Conservation (phyloP, 129 eudicot genomes). For the Flaveria linearis region DNA sequence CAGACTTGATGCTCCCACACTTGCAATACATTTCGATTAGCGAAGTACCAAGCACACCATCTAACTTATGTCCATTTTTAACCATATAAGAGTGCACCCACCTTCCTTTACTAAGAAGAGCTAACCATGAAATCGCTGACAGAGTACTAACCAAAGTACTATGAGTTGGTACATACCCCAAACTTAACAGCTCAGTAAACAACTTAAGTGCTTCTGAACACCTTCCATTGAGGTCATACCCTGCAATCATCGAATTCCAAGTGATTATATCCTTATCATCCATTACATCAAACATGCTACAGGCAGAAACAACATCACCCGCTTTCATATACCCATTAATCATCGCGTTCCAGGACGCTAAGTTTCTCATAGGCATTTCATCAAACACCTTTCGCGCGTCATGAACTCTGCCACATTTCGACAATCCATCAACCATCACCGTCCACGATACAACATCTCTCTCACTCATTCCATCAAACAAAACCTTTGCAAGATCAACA, state of each 20-base stretch:
- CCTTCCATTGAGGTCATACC: constrained; percentile 38
- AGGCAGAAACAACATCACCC: constrained; percentile 36
- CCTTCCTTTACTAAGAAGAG: constrained; percentile 37
- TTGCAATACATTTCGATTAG: constrained; percentile 50
- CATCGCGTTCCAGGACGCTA: constrained; percentile 51
- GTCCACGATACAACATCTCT: constrained; percentile 46
- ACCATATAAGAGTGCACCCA: constrained; percentile 47
- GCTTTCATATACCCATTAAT: constrained; percentile 48
- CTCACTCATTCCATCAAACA: constrained; percentile 42
- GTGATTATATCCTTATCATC: constrained; percentile 31
- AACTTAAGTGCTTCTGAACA: constrained; percentile 37
- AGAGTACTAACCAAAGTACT: constrained; percentile 48
- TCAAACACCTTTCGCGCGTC: constrained; percentile 43
- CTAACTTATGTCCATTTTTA: constrained; percentile 38
- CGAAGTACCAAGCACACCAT: constrained; percentile 42
- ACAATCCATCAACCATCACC: constrained; percentile 44
- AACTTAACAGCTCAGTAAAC: constrained; percentile 32
- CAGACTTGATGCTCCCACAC: constrained; percentile 46
- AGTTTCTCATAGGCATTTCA: constrained; percentile 40
- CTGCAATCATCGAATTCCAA: constrained; percentile 49
- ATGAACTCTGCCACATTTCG: constrained; percentile 39
- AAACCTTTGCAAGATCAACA: constrained; percentile 30
- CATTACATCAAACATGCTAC: constrained; percentile 39
- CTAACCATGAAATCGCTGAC: constrained; percentile 43
- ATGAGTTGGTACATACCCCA: constrained; percentile 36